These are phyloP conservation scores for Talaromyces sp. DNA, from an alignment of 2,329 filamentous ascomycete genomes.

Conservation along the genomic window DNA sequence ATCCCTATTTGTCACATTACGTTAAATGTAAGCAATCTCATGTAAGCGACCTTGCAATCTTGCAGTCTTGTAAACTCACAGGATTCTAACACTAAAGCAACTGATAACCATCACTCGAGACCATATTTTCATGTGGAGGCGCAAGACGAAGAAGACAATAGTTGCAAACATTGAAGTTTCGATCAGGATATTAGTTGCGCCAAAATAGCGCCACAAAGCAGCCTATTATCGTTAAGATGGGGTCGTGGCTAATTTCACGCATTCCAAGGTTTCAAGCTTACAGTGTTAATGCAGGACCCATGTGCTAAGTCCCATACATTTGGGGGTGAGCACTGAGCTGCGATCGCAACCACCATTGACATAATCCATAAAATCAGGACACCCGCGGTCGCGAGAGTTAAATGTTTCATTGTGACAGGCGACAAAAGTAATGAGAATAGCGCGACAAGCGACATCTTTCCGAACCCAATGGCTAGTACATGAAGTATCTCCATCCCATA, in stretches of 20 bases:
- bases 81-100: background rate
- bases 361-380: background rate
- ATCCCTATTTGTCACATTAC: background rate
- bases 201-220: slow-evolving; percentile 1
- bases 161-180: background rate
- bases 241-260: background rate
- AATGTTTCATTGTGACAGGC: background rate
- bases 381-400: background rate
- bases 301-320: slow-evolving; percentile 1
- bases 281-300: background rate
- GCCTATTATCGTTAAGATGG: background rate
- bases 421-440: background rate
- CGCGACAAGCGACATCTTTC: slow-evolving; percentile 1
- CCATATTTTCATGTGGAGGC: background rate
- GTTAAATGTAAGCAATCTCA: background rate
- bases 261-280: background rate
- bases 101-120: background rate
- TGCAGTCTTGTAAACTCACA: background rate
- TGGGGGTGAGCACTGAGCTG: background rate
- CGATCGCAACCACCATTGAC: background rate
- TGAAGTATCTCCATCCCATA: background rate
- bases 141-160: background rate
- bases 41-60: background rate
- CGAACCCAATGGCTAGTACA: background rate
- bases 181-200: background rate